phyloP scores from a whole-genome alignment of 768 basidiomycete genomes.

The Mycena belliarum region DNA sequence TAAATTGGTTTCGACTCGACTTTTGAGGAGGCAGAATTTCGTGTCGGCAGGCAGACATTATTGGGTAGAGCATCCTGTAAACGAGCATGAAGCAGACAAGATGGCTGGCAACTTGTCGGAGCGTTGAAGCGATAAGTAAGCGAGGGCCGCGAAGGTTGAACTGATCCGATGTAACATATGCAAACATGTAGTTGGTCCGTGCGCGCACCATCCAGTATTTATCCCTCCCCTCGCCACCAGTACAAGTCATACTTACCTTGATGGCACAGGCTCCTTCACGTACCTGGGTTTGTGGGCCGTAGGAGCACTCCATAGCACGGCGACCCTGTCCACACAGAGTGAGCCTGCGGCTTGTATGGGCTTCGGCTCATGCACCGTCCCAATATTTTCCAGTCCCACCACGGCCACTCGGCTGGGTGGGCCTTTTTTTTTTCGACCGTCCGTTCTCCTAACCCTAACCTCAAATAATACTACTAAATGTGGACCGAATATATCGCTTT shows the following conservation, averaged over 20 bases:
- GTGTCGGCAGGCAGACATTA: no score
- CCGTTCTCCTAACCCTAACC: constrained; percentile 7
- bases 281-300: constrained; percentile 21
- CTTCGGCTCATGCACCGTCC: constrained; percentile 77
- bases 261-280: constrained; percentile 22
- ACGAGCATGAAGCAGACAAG: no score
- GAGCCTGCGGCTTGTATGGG: constrained; percentile 60
- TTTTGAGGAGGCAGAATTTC: no score
- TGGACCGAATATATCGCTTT: constrained; percentile 2
- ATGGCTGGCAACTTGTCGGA: no score
- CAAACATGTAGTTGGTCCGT: background rate
- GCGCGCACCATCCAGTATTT: background rate
- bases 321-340: constrained; percentile 70
- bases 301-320: constrained; percentile 59
- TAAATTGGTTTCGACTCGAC: no score
- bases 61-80: no score
- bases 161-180: background rate
- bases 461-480: no score
- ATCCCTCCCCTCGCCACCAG: background rate
- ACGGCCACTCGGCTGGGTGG: constrained; percentile 50
- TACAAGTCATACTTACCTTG: constrained; percentile 23
- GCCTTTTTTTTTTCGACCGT: constrained; percentile 11
- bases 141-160: no score
- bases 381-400: constrained; percentile 78
- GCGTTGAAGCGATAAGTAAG: no score